Evolutionary conservation across 768 basidiomycete species (phyloP), one percentile per base, ranked within the genome.

Genomic region (Suillus occidentalis): DNA sequence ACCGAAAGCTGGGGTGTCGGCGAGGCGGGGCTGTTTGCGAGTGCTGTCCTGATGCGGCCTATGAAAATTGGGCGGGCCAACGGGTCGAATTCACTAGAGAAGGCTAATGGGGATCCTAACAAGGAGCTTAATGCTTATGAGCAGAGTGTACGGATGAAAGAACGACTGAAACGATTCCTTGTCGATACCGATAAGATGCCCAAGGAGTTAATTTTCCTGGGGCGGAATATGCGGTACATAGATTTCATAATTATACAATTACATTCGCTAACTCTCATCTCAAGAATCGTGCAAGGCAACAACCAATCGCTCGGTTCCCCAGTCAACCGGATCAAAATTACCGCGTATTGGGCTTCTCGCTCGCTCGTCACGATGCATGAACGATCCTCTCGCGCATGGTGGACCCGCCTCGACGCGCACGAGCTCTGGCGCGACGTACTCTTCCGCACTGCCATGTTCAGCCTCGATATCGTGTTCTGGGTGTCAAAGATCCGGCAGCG

Each of bases 281-380:
- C 61, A 58, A 59, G 39, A 39, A 60, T 63, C 18, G 39, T 60
- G 14, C 62, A 75, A 89, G 84, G 89, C 20, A 94, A 94, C 75
- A 94, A 94, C 70, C 91, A 95, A 75, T 79, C 84, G 2, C 85
- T 96, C 43, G 91, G 92, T 16, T 91, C 91, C 3, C 94, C 94
- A 0, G 91, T 94, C 0, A 95, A 96, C 72, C 86, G 94, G 22
- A 89, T 97, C 78, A 95, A 94, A 75, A 91, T 96, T 62, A 93
- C 91, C 0, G 94, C 91, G 0, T 86, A 85, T 73, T 93, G 88
- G 85, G 95, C 93, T 34, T 89, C 92, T 5, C 81, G 83, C 28
- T 89, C 90, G 5, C 81, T 91, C 6, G 77, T 82, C 12, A 77
- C 78, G n/a, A 76, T 80, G 36, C 69, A 79, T 18, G 69, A 81